Evolutionary conservation across 768 basidiomycete species (phyloP), one percentile per base, ranked within the genome.

Genomic region (Dacryopinax primogenitus): DNA sequence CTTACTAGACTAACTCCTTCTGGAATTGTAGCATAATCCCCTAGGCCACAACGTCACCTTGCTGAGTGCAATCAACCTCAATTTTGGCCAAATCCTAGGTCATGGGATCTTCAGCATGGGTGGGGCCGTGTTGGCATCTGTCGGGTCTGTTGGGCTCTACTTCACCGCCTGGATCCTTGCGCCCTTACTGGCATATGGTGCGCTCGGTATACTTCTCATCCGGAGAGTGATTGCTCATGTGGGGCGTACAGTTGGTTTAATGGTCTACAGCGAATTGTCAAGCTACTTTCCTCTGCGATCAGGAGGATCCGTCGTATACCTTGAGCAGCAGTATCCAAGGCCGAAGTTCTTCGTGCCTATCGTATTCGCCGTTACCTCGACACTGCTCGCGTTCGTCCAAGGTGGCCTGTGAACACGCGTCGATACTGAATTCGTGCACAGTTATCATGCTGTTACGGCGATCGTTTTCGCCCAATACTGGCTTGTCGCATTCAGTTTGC

Each of bases 301-400:
- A 0, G 67, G 67, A n/a, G 65, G 65, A 9, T 61, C 66, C 12
- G 64, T 63, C 44, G 67, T 65, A 4, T 66, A 32, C 35, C 15
- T 39, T 35, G 58, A 75, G 75, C 74, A 78, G 63, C 79, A 79
- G 1, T 81, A 78, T 67, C 78, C 77, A 12, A 71, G 74, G 62
- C 79, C 79, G 0, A 74, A 70, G 39, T 78, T 77, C 68, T 73
- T 81, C 37, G 73, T 81, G 28, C 78, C 79, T 1, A 77, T 77
- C 30, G 68, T 74, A 1, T 81, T 80, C 66, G 79, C 80, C 12
- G 75, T 79, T 16, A 71, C 65, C 18, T 66, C 68, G 12, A 70
- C 72, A 1, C 68, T 74, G 13, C 70, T 73, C 23, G 70, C 70
- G 68, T 73, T 79, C 66, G 79, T 79, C 11, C 75, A 79, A n/a